Conservation (phyloP, 805 yeast species). For the Metschnikowia cubensis region DNA sequence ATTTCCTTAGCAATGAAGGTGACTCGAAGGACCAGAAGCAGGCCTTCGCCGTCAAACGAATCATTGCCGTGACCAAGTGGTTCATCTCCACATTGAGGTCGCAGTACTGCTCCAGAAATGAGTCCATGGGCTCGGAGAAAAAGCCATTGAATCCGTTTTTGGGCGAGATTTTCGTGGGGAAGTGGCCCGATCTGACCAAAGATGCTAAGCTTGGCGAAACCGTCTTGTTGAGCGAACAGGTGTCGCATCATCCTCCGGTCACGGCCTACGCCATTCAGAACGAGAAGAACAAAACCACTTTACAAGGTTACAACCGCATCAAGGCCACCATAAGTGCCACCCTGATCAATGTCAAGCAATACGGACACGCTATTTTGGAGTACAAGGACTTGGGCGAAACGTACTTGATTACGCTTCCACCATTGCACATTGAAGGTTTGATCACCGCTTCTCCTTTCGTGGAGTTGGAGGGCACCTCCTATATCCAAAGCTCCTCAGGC, state of each 20-base stretch:
- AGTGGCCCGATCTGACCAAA: slow-evolving; percentile 60
- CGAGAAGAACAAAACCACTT: slow-evolving; percentile 58
- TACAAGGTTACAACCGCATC: slow-evolving; percentile 89
- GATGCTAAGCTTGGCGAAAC: slow-evolving; percentile 68
- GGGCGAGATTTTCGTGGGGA: slow-evolving; percentile 91
- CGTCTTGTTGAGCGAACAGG: slow-evolving; percentile 80
- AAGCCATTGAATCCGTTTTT: slow-evolving; percentile 95
- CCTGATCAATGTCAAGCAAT: slow-evolving; percentile 82
- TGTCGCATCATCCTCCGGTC: slow-evolving; percentile 95
- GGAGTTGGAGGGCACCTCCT: slow-evolving; percentile 87
- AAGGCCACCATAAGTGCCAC: slow-evolving; percentile 78
- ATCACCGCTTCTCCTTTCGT: slow-evolving; percentile 89
- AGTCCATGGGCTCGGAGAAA: slow-evolving; percentile 91
- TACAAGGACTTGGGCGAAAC: slow-evolving; percentile 59
- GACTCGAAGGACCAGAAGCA: slow-evolving; percentile 31
- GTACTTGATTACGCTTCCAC: slow-evolving; percentile 84
- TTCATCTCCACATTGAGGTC: slow-evolving; percentile 87
- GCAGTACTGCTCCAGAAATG: slow-evolving; percentile 90
- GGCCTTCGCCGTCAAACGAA: slow-evolving; percentile 56
- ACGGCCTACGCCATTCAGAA: slow-evolving; percentile 88
- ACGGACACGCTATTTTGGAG: slow-evolving; percentile 80
- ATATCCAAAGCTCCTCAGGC: slow-evolving; percentile 79
- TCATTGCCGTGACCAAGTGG: slow-evolving; percentile 84
- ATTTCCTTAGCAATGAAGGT: slow-evolving; percentile 42
- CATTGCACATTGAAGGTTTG: slow-evolving; percentile 91